These are phyloP conservation scores for Diaporthe humulicola DNA, from an alignment of 2,329 filamentous ascomycete genomes.

Conservation along the genomic window DNA sequence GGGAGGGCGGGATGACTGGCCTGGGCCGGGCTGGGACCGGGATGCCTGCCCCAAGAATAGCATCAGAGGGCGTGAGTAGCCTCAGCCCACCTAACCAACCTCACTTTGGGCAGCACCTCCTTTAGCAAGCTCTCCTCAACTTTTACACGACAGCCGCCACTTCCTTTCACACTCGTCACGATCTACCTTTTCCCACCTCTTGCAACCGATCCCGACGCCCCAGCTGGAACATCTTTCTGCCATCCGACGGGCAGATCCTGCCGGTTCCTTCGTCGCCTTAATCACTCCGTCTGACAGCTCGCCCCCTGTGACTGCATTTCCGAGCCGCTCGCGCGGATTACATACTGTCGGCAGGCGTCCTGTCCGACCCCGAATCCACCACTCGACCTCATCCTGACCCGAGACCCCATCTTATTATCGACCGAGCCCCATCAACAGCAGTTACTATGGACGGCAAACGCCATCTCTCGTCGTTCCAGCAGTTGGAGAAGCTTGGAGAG, in stretches of 20 bases:
- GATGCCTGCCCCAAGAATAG: slow-evolving; percentile 40
- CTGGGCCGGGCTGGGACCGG: slow-evolving; percentile 6
- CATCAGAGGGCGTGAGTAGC: slow-evolving; percentile 17
- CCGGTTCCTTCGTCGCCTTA: neutral
- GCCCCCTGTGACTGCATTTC: slow-evolving; percentile 43
- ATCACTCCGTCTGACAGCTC: slow-evolving; percentile 45
- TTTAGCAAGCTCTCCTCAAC: slow-evolving; percentile 11
- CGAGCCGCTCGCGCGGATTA: slow-evolving; percentile 46
- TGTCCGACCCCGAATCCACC: slow-evolving; percentile 56
- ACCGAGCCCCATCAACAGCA: slow-evolving; percentile 35
- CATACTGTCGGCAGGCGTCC: slow-evolving; percentile 54
- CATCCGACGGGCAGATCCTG: neutral
- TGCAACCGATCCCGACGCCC: neutral
- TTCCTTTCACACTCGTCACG: neutral
- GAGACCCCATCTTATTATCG: slow-evolving; percentile 47
- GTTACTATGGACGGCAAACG: slow-evolving; percentile 88
- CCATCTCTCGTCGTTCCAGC: slow-evolving; percentile 97
- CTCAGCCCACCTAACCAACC: slow-evolving; percentile 29
- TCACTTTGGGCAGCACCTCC: slow-evolving; percentile 4
- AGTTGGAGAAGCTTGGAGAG: slow-evolving; percentile 98
- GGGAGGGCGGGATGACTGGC: neutral
- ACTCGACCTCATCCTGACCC: slow-evolving; percentile 49
- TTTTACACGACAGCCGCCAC: neutral
- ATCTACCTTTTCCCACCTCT: neutral
- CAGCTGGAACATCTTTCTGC: neutral